phyloP scores from a whole-genome alignment of 495 filamentous ascomycete species.

The Tuber calosporum region DNA sequence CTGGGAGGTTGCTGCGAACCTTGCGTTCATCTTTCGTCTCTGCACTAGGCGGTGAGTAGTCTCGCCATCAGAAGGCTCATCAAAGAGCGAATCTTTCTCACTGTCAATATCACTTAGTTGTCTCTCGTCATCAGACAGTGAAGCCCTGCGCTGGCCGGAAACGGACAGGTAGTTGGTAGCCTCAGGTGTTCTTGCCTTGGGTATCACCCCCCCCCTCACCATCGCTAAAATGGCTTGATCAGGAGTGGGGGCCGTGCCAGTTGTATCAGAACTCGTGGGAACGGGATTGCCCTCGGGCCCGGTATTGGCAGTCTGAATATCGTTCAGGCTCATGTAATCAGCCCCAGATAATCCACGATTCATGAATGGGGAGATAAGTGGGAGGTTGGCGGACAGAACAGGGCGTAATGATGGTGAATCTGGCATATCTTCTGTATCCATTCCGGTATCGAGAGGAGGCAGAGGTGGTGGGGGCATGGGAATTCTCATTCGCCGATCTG shows the following conservation, averaged over 20 bases:
- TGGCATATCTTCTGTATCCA: constrained; percentile 13
- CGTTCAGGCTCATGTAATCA: constrained; percentile 23
- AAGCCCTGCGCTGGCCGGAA: constrained; percentile 25
- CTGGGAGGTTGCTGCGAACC: constrained; percentile 19
- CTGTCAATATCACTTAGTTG: constrained; percentile 25
- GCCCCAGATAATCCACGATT: constrained; percentile 23
- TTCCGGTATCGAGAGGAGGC: constrained; percentile 20
- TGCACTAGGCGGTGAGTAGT: constrained; percentile 18
- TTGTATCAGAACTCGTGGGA: neutral
- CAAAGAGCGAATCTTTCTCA: constrained; percentile 40
- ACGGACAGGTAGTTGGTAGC: constrained; percentile 2
- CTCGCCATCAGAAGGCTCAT: constrained; percentile 36
- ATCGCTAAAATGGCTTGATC: neutral
- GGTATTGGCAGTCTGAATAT: neutral
- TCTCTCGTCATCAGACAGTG: constrained; percentile 28
- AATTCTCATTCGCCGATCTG: constrained; percentile 13
- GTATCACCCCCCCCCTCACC: constrained; percentile 11
- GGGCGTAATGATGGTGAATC: constrained; percentile 39
- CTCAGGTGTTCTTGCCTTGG: constrained; percentile 9
- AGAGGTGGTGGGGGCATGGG: constrained; percentile 36
- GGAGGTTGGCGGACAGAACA: constrained; percentile 37
- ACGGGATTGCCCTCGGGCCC: neutral
- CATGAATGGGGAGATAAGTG: constrained; percentile 40
- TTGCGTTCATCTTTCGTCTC: constrained; percentile 9
- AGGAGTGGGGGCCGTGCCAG: constrained; percentile 5